Percentiles rank a stretch among this genome's conserved stretches.
Evolutionary conservation across 2,329 filamentous ascomycete species (phyloP).

Genomic region (Monosporascus ibericus): DNA sequence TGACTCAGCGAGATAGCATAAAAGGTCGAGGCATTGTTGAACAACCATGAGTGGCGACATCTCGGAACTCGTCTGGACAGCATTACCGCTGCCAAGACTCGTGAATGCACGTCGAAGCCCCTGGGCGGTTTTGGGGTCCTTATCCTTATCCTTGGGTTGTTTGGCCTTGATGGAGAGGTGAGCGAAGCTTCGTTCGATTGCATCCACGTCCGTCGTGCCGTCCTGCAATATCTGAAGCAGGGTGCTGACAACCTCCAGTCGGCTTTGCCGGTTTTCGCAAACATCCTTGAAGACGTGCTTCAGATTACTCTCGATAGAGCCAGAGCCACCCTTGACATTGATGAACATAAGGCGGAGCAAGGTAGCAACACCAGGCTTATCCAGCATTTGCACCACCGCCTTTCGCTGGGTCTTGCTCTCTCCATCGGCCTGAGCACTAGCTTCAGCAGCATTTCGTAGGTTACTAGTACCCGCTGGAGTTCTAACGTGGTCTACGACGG

Average conservation of each 20-base stretch:
- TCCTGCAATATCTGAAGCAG: slow-evolving; percentile 92
- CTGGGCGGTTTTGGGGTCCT: slow-evolving; percentile 71
- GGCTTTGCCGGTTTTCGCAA: slow-evolving; percentile 93
- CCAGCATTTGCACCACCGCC: slow-evolving; percentile 90
- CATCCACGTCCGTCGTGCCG: slow-evolving; percentile 85
- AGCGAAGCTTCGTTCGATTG: slow-evolving; percentile 91
- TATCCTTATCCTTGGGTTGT: slow-evolving; percentile 63
- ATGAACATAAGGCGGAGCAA: slow-evolving; percentile 98
- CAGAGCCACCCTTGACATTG: slow-evolving; percentile 73
- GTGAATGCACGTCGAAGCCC: slow-evolving; percentile 70
- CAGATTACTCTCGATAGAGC: slow-evolving; percentile 75
- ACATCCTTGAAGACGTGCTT: slow-evolving; percentile 86
- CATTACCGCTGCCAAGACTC: slow-evolving; percentile 39
- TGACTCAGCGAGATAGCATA: slow-evolving; percentile 76
- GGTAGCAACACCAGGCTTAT: slow-evolving; percentile 94
- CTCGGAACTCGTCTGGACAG: slow-evolving; percentile 64
- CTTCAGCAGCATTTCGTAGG: slow-evolving; percentile 15
- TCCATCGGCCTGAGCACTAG: slow-evolving; percentile 20
- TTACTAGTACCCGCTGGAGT: slow-evolving; percentile 29
- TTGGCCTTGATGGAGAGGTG: slow-evolving; percentile 88
- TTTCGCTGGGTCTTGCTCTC: slow-evolving; percentile 66
- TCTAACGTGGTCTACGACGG: slow-evolving; percentile 31
- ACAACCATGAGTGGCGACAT: slow-evolving; percentile 92
- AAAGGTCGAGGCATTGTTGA: slow-evolving; percentile 83
- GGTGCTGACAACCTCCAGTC: slow-evolving; percentile 88